Evolutionary conservation across 768 basidiomycete genomes (phyloP).

Genomic region (Clitopilus hobsonii): DNA sequence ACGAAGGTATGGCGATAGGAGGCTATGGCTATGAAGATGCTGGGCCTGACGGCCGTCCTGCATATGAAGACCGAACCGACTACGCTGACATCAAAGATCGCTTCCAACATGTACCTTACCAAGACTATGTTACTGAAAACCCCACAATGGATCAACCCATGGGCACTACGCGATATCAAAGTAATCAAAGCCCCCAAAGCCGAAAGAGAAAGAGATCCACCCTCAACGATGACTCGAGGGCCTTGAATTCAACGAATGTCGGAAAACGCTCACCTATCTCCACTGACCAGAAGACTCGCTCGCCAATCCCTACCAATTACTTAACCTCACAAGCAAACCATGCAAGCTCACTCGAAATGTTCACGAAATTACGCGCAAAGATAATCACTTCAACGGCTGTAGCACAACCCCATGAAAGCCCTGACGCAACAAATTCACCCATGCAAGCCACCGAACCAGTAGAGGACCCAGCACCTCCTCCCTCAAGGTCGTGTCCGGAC

Average conservation of each 20-base stretch:
- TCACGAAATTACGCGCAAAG: slow-evolving; percentile 36
- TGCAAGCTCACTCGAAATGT: slow-evolving; percentile 19
- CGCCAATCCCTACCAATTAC: background rate
- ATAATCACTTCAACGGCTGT: slow-evolving; percentile 13
- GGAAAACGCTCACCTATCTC: too few species aligned
- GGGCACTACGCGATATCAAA: too few species aligned
- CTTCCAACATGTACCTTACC: background rate
- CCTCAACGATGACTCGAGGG: too few species aligned
- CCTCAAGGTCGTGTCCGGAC: slow-evolving; percentile 4
- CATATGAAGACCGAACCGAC: too few species aligned
- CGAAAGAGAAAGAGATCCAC: too few species aligned
- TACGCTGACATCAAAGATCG: background rate
- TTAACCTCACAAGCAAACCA: background rate
- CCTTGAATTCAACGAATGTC: too few species aligned
- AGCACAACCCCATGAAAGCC: background rate
- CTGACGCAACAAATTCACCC: slow-evolving; percentile 5
- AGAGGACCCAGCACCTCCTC: background rate
- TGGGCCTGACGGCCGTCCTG: too few species aligned
- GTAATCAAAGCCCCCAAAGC: too few species aligned
- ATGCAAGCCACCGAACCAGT: background rate
- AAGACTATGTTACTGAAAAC: background rate
- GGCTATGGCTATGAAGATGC: too few species aligned
- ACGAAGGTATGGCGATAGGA: too few species aligned
- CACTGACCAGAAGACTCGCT: background rate
- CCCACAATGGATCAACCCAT: background rate